A percentile compares a stretch with the other conserved stretches of the same genome.
Conservation (phyloP, 306 rosid species). For the Rubus idaeus region DNA sequence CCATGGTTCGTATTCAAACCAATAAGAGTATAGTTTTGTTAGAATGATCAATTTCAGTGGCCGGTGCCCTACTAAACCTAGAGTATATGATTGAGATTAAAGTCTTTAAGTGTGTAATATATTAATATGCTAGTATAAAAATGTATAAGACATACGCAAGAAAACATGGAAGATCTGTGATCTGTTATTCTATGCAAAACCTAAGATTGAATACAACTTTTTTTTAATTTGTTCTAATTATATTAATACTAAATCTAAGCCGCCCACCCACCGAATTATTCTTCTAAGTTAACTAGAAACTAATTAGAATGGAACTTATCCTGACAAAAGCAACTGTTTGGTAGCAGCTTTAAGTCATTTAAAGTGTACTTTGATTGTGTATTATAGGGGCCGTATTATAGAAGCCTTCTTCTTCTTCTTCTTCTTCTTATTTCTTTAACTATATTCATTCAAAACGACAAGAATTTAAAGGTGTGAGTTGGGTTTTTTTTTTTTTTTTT, state of each 20-base stretch:
- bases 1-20: conserved; percentile 15
- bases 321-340: conserved; percentile 35
- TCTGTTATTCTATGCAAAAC: conserved; percentile 44
- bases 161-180: conserved; percentile 66
- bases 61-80: conserved; percentile 15
- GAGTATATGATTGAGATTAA: conserved; percentile 22
- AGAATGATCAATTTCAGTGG: too few relatives aligned
- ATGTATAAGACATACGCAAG: conserved; percentile 36
- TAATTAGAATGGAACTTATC: conserved; percentile 27
- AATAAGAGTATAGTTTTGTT: neutral
- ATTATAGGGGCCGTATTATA: neutral
- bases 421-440: neutral
- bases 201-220: conserved; percentile 39
- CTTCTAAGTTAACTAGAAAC: conserved; percentile 24
- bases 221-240: conserved; percentile 22
- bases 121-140: conserved; percentile 18
- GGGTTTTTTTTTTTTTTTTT: conserved; percentile 5
- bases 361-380: conserved; percentile 9
- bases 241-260: conserved; percentile 38
- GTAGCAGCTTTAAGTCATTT: conserved; percentile 24
- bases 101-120: conserved; percentile 18
- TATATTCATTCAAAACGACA: neutral
- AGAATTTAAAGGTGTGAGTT: neutral
- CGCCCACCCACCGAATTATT: conserved; percentile 53
- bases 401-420: neutral